Evolutionary conservation across 2,329 filamentous ascomycete genomes (phyloP).

Genomic region (Escovopsis sp.): DNA sequence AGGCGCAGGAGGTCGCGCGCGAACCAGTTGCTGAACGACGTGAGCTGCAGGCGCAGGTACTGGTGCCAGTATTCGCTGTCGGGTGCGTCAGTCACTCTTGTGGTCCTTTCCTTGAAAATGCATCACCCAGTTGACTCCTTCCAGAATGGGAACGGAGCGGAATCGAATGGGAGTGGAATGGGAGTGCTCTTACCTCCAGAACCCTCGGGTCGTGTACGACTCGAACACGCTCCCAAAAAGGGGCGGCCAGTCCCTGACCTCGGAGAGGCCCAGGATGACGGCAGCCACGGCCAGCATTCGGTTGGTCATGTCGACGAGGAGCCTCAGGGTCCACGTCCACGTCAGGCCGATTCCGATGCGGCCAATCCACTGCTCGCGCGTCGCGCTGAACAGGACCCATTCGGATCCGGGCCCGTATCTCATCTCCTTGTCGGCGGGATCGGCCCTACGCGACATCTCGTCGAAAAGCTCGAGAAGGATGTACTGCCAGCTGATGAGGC

Average conservation of each 20-base stretch:
- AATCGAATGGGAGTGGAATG: not conserved
- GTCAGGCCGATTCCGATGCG: conserved; percentile 2
- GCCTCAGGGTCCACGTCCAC: conserved; percentile 1
- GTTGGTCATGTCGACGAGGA: conserved; percentile 3
- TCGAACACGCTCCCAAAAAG: conserved; percentile 7
- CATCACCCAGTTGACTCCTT: too few relatives aligned
- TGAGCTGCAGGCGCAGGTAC: conserved; percentile 4
- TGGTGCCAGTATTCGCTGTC: conserved; percentile 8
- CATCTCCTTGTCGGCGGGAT: not conserved
- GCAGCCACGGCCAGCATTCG: conserved; percentile 1
- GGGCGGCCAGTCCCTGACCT: conserved; percentile 5
- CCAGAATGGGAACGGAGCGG: not conserved
- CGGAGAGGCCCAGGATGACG: not conserved
- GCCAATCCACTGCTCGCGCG: conserved; percentile 6
- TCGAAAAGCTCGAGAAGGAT: conserved; percentile 3
- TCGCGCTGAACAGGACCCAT: conserved; percentile 4
- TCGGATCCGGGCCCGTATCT: conserved; percentile 5
- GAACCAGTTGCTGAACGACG: conserved; percentile 7
- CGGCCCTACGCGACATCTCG: not conserved
- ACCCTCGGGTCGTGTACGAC: conserved; percentile 6
- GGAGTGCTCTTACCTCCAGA: conserved; percentile 5
- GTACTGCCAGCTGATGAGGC: conserved; percentile 4
- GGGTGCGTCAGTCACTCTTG: not conserved
- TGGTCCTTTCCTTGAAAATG: not conserved
- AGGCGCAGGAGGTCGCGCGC: conserved; percentile 5